These are phyloP conservation scores for Carallia brachiata DNA, from an alignment of 345 rosid genomes.

Conservation along the genomic window DNA sequence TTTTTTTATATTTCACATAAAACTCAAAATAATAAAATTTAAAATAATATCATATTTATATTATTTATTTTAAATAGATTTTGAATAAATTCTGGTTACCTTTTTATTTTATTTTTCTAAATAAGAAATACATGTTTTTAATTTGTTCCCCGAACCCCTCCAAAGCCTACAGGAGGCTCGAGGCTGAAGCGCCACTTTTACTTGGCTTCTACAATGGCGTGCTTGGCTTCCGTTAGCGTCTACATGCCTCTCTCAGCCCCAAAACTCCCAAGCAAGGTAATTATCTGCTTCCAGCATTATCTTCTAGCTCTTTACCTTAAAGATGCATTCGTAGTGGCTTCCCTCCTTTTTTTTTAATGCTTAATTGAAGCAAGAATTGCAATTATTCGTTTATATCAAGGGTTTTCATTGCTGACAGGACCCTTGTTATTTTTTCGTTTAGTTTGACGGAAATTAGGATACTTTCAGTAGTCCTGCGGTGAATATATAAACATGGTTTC, in stretches of 20 bases:
- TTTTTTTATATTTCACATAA: no score
- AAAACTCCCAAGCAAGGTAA: slow-evolving; percentile 16
- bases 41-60: no score
- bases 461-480: background rate
- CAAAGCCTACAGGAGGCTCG: background rate
- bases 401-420: no score
- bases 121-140: no score
- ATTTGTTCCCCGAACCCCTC: background rate
- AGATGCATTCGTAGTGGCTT: background rate
- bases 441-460: background rate
- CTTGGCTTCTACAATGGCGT: slow-evolving; percentile 25
- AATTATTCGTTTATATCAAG: no score
- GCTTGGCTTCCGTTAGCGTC: slow-evolving; percentile 13
- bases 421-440: background rate
- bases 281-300: background rate
- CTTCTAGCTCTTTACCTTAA: background rate
- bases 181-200: no score
- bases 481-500: background rate
- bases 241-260: slow-evolving; percentile 12
- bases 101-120: no score
- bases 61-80: no score
- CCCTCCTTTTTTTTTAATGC: background rate
- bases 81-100: no score
- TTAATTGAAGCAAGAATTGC: background rate
- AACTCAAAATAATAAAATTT: no score